Evolutionary conservation across 1,284 basidiomycete species (phyloP), one percentile per base, ranked within the genome.

Genomic region (Fistulinella staudtii): DNA sequence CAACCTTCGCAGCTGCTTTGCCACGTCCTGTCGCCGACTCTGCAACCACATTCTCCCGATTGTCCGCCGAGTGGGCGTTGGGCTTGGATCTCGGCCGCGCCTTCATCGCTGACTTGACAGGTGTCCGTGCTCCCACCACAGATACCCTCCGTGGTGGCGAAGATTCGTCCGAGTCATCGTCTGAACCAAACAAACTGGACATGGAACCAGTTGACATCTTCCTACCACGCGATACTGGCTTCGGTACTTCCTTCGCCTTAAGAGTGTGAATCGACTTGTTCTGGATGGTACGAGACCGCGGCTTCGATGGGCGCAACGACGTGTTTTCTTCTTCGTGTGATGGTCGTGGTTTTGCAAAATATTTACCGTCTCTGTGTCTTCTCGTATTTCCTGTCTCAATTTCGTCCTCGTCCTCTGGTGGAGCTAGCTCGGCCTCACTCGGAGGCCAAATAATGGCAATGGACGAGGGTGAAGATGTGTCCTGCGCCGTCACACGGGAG

Each of bases 71-170:
- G 3, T 18, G 36, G 1, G 45, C 27, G 29, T 17, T 15, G 6
- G 43, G 38, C 17, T 23, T 45, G 2, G 51, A 47, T 15, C 39
- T 45, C 1, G 58, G 49, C 30, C 51, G 49, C 23, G 54, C 52
- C 20, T 53, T 66, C 64, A 66, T 65, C 10, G 51, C 49, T 2
- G 60, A 62, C 31, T 50, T 63, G 41, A 66, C 40, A 10, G 60
- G 60, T 0, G 64, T 60, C 33, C 1, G 17, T 2, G 47, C 47
- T 14, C 25, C 43, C 13, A 18, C 3, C 24, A 31, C 45, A 15
- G 36, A 6, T 0, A 34, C 2, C 36, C 39, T 55, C 23, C 58
- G 49, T 17, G 56, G 50, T 0, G 60, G 50, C 14, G 43, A 18
- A 1, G 49, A 46, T 5, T 14, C 41, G 18, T 55, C 46, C 2